Evolutionary conservation across 257 asterid genomes (phyloP), one percentile per base, ranked within the genome.

Genomic region (Prunella vulgaris): DNA sequence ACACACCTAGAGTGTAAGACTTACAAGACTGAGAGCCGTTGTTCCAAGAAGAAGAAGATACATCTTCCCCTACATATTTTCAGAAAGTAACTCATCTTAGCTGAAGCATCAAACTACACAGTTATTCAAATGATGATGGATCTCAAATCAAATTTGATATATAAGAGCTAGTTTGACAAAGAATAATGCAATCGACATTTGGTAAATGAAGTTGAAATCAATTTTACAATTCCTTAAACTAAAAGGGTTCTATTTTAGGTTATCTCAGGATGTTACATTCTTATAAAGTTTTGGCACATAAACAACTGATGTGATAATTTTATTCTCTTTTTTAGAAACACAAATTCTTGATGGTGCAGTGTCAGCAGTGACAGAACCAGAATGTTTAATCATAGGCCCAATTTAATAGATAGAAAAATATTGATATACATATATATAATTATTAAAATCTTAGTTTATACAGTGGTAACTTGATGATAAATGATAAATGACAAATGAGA

Each of bases 31-130:
- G 53, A 93, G 82, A 4, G 98, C 98, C 32, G 98, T 93, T 70
- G 98, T 93, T 63, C 98, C 98, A 44, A 93, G 95, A 72, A 93
- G 98, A 62, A 93, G 98, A 54, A 93, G 88, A 73, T 93, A 93
- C 93, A 93, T 87, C 75, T 90, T 93, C 13, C 98, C 98, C 97
- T 93, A 67, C 69, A 81, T 37, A 63, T 15, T 76, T 71, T 52
- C 17, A 58, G 24, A 56, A 3, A 53, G 15, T 54, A 14, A n/a
- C 42, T 51, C 3, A 30, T 30, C 6, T 30, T 30, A 5, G 35
- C 6, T 5, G 5, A 30, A 30, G 0, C 0, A 30, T 30, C 6
- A 30, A 30, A 30, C 6, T 3, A 30, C 6, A 30, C 6, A 30
- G 21, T 46, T 38, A 27, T 22, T 42, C 20, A 60, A 40, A n/a